phyloP scores from a whole-genome alignment of 768 basidiomycete species.

The Hortiboletus flavorubellus region DNA sequence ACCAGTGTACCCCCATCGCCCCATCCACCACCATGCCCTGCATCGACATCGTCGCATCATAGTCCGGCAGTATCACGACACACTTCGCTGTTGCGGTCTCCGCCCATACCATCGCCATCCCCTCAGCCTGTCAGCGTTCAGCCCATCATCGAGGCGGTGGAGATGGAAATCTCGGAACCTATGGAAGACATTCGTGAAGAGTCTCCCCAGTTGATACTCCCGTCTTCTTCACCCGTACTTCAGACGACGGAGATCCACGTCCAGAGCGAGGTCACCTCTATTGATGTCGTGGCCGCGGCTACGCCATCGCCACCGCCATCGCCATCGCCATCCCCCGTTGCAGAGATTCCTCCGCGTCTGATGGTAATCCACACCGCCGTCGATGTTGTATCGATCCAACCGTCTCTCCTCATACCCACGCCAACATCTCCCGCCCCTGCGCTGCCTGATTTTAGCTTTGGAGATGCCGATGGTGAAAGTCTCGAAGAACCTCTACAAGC shows the following conservation, averaged over 20 bases:
- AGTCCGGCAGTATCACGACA: conserved; percentile 19
- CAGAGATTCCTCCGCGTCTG: conserved; percentile 3
- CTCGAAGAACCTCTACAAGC: conserved; percentile 17
- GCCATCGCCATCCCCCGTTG: conserved; percentile 1
- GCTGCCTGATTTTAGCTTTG: conserved; percentile 33
- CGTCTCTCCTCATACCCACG: conserved; percentile 34
- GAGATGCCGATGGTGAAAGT: conserved; percentile 27
- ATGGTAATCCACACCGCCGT: conserved; percentile 27
- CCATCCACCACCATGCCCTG: conserved; percentile 18
- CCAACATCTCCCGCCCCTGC: conserved; percentile 34
- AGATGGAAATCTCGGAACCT: conserved; percentile 12
- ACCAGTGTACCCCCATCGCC: conserved; percentile 4
- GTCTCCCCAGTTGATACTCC: conserved; percentile 24
- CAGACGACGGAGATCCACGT: not conserved
- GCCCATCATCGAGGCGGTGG: conserved; percentile 7
- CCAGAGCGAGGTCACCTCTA: not conserved
- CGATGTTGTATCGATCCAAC: conserved; percentile 26
- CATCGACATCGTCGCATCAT: conserved; percentile 10
- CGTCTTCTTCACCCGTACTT: conserved; percentile 21
- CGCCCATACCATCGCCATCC: conserved; percentile 5
- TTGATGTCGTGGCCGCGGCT: not conserved
- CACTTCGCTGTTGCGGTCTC: conserved; percentile 16
- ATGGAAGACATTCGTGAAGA: conserved; percentile 22
- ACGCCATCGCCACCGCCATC: not conserved
- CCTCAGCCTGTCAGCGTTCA: conserved; percentile 5